A percentile compares a stretch with the other conserved stretches of the same genome.
phyloP scores from a whole-genome alignment of 2,329 filamentous ascomycete genomes.

The Neodidymelliopsis sp. region DNA sequence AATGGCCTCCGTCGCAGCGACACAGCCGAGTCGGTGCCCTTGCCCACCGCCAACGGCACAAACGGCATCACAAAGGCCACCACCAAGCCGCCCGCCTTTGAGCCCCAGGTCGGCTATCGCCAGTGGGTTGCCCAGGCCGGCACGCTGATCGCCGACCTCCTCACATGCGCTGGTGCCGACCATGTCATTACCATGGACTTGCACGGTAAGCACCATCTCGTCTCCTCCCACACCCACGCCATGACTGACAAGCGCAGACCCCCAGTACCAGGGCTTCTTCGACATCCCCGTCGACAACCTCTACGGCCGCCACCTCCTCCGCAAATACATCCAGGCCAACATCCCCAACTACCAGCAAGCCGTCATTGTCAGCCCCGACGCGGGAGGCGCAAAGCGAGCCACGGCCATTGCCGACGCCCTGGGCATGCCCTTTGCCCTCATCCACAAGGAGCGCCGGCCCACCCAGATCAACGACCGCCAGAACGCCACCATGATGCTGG shows the following conservation, averaged over 20 bases:
- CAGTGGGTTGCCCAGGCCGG: constrained; percentile 99
- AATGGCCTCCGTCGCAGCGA: constrained; percentile 41
- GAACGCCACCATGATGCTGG: constrained; percentile 88
- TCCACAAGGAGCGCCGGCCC: constrained; percentile 96
- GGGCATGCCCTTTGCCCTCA: constrained; percentile 94
- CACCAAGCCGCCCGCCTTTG: constrained; percentile 66
- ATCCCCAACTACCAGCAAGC: constrained; percentile 85
- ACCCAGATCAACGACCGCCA: constrained; percentile 86
- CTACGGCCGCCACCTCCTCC: constrained; percentile 79
- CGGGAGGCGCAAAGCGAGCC: constrained; percentile 93
- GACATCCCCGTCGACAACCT: constrained; percentile 98
- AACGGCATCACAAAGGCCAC: constrained; percentile 35
- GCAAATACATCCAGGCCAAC: constrained; percentile 76
- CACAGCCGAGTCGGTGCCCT: constrained; percentile 40
- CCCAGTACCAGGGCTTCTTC: constrained; percentile 98
- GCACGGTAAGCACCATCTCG: constrained; percentile 29
- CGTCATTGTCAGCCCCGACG: constrained; percentile 95
- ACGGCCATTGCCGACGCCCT: constrained; percentile 93
- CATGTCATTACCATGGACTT: constrained; percentile 98
- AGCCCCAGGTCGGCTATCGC: constrained; percentile 92
- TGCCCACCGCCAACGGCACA: constrained; percentile 24
- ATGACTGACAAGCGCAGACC: constrained; percentile 69
- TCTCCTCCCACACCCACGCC: background rate
- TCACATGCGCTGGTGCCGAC: constrained; percentile 94
- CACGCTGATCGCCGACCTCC: constrained; percentile 89